These are phyloP conservation scores for Mycotypha africana DNA, from an alignment of 371 early-diverging fungal species.

Conservation along the genomic window DNA sequence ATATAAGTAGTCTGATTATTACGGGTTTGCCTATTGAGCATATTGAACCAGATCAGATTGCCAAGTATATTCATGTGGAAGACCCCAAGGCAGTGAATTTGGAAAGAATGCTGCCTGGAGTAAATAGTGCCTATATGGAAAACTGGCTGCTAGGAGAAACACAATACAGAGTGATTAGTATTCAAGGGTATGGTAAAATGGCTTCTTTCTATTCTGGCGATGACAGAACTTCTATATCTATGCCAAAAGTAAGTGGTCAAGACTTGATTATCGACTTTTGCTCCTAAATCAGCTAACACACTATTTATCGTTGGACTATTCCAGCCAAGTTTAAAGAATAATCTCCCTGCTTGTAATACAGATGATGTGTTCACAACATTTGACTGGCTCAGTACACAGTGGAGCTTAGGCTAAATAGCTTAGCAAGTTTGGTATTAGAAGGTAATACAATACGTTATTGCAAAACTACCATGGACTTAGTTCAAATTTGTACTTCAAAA, in stretches of 20 bases:
- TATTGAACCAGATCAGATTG: conserved; percentile 38
- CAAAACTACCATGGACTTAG: too few relatives aligned
- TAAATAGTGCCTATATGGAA: conserved; percentile 46
- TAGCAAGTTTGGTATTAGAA: too few relatives aligned
- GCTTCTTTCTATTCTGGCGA: conserved; percentile 37
- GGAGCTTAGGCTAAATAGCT: conserved; percentile 44
- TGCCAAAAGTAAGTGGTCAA: conserved; percentile 14
- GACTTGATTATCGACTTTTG: neutral
- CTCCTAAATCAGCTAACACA: neutral
- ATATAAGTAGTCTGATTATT: conserved; percentile 28
- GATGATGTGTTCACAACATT: conserved; percentile 22
- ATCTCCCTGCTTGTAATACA: neutral
- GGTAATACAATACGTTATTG: too few relatives aligned
- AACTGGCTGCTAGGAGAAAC: conserved; percentile 45
- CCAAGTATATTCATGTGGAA: conserved; percentile 24
- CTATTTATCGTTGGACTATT: neutral
- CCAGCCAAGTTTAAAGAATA: conserved; percentile 14
- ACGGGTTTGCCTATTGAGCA: conserved; percentile 49
- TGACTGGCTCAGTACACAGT: conserved; percentile 30
- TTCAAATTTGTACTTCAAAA: too few relatives aligned
- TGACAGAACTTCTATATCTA: conserved; percentile 28
- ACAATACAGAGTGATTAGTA: conserved; percentile 43
- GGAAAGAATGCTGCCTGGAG: conserved; percentile 29
- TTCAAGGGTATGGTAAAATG: conserved; percentile 46
- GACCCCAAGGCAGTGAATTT: conserved; percentile 15